These are phyloP conservation scores for Aspergillus japonicus DNA, from an alignment of 2,329 filamentous ascomycete genomes.

Conservation along the genomic window DNA sequence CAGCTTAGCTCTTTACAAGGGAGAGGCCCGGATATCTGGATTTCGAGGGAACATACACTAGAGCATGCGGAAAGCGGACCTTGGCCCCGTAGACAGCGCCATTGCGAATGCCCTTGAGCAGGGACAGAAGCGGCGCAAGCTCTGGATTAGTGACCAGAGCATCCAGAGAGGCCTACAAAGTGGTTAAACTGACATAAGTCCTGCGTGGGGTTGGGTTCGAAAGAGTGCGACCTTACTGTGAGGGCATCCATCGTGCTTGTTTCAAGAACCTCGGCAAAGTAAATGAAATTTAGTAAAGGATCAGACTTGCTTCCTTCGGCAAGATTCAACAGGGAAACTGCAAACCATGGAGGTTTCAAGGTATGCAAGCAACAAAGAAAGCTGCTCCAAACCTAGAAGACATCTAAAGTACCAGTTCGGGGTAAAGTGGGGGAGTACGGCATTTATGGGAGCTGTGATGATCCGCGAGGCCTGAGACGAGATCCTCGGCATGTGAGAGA, in stretches of 20 bases:
- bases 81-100: conserved; percentile 95
- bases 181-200: background rate
- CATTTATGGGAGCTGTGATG: conserved; percentile 24
- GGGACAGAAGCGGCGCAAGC: conserved; percentile 78
- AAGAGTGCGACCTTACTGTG: conserved; percentile 25
- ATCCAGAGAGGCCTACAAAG: conserved; percentile 66
- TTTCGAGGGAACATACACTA: conserved; percentile 60
- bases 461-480: conserved; percentile 27
- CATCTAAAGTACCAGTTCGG: conserved; percentile 12
- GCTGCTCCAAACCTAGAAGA: conserved; percentile 1
- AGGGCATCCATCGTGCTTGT: conserved; percentile 35
- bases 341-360: background rate
- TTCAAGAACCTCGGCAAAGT: conserved; percentile 29
- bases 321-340: conserved; percentile 5
- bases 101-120: conserved; percentile 93
- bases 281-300: conserved; percentile 12
- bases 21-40: background rate
- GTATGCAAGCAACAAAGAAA: background rate
- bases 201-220: background rate
- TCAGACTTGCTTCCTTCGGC: conserved; percentile 10
- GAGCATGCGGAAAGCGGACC: conserved; percentile 95
- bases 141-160: conserved; percentile 75
- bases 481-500: conserved; percentile 44
- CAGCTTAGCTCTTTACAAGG: conserved; percentile 9
- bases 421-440: conserved; percentile 25